A percentile compares a stretch with the other conserved stretches of the same genome.
Conservation (phyloP, 768 basidiomycete species). For the Hebeloma cylindrosporum region DNA sequence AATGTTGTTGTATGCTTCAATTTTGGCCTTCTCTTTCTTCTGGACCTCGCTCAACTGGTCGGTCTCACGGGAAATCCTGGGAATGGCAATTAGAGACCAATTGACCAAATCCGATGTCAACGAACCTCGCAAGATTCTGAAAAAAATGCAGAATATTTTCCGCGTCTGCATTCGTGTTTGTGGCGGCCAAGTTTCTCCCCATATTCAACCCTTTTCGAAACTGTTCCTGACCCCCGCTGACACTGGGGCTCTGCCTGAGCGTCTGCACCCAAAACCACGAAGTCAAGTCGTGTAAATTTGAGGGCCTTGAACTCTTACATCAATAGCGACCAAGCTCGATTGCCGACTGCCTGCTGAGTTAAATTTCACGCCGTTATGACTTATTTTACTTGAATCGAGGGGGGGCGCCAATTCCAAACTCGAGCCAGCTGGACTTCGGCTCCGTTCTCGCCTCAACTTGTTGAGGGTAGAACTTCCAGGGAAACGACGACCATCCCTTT, state of each 20-base stretch:
- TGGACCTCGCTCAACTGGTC: constrained; percentile 43
- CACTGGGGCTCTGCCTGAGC: no score
- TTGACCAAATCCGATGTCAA: constrained; percentile 20
- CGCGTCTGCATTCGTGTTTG: neutral
- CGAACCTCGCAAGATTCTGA: constrained; percentile 40
- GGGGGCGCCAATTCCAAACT: no score
- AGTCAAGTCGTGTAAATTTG: no score
- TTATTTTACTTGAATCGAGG: no score
- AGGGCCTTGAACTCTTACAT: no score
- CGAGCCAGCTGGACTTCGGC: no score
- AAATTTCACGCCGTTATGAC: no score
- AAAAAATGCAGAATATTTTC: constrained; percentile 36
- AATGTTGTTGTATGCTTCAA: constrained; percentile 49
- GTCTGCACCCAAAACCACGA: no score
- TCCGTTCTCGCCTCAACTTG: constrained; percentile 2
- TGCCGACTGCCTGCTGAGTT: no score
- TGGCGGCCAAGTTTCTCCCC: neutral
- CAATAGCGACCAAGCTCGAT: no score
- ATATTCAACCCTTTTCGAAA: neutral
- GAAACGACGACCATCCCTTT: neutral
- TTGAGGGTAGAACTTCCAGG: constrained; percentile 1
- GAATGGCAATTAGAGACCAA: neutral
- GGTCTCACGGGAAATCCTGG: constrained; percentile 47
- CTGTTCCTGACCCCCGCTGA: no score
- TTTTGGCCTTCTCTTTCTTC: constrained; percentile 45